These are phyloP conservation scores for Phytophthora constricta DNA, from an alignment of 352 stramenopile species.

Conservation along the genomic window DNA sequence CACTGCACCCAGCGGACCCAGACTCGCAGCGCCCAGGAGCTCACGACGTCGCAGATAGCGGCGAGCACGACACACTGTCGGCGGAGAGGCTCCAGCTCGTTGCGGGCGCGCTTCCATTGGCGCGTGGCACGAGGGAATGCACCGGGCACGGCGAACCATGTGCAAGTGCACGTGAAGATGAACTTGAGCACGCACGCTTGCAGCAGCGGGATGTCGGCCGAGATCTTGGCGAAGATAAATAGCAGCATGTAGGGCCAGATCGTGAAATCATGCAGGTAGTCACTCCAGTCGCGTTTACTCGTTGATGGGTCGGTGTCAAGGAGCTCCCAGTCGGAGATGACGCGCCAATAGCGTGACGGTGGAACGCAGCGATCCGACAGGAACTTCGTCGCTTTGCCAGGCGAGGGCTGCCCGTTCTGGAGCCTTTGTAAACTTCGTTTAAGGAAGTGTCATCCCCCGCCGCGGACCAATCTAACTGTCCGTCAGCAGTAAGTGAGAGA, in stretches of 20 bases:
- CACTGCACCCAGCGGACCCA: conserved; percentile 71
- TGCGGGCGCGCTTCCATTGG: conserved; percentile 50
- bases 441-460: conserved; percentile 8
- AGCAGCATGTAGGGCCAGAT: conserved; percentile 81
- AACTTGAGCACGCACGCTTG: conserved; percentile 69
- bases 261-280: conserved; percentile 74
- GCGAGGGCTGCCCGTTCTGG: conserved; percentile 28
- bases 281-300: conserved; percentile 36
- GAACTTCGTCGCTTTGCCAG: conserved; percentile 29
- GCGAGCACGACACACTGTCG: conserved; percentile 63
- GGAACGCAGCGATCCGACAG: conserved; percentile 45
- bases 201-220: conserved; percentile 45
- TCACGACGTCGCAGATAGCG: conserved; percentile 62
- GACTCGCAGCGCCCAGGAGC: conserved; percentile 60
- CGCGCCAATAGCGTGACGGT: conserved; percentile 21
- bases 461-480: conserved; percentile 11
- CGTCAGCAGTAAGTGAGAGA: conserved; percentile 26
- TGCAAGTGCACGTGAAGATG: conserved; percentile 71
- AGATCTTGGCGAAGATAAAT: conserved; percentile 59
- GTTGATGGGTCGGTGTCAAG: background rate
- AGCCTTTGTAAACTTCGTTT: conserved; percentile 17
- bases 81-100: conserved; percentile 54
- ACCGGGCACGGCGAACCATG: conserved; percentile 67
- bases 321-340: background rate
- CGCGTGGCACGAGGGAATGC: conserved; percentile 64